Base-by-base conservation (phyloP, 805 yeast species). In the Starmerella riodocensis region DNA sequence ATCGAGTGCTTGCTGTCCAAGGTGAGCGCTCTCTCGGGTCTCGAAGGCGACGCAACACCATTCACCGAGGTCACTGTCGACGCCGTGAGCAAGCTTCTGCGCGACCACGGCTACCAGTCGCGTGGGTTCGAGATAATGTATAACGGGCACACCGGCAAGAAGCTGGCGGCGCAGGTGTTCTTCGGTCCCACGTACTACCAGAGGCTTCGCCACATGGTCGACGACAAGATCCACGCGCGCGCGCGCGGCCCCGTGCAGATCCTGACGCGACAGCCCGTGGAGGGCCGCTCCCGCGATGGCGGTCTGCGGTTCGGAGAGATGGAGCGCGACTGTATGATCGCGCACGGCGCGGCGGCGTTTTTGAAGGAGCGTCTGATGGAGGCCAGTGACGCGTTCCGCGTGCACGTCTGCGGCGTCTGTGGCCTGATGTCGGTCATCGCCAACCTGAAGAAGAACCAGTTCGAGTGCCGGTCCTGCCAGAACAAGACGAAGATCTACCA, bases 261-360 rank as follows among this genome's bases (percentile, higher is more conserved):
- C 42, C 69, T 88, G 61, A 88, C 98, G 3, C 80, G 97, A 66
- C 98, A 88, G 64, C 98, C 98, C 4, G 95, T 86, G 47, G 97
- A 88, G 65, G 98, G 98, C 76, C 78, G 98, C 64, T 85, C 96
- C 14, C 76, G 98, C 66, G 97, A 91, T 64, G 98, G 98, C 74
- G 98, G 98, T 53, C 70, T 88, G 61, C 83, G 98, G 65, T 86
- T 88, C 73, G 98, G 98, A 57, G 98, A 88, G 64, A 91, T 91
- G 99, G 99, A 91, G 66, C 83, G 99, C 69, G 99, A 91, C 71
- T 91, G 99, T 79, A 88, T 91, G 96, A 91, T 91, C 70, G 98
- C 99, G 2, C 97, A 91, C 60, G 99, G 99, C 61, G 97, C 96
- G 12, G 96, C 98, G 4, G 93, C 96, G 6, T 88, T 91, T 69